Evolutionary conservation across 371 early-diverging fungal species (phyloP).

Genomic region (Syncephalastrum monosporum): DNA sequence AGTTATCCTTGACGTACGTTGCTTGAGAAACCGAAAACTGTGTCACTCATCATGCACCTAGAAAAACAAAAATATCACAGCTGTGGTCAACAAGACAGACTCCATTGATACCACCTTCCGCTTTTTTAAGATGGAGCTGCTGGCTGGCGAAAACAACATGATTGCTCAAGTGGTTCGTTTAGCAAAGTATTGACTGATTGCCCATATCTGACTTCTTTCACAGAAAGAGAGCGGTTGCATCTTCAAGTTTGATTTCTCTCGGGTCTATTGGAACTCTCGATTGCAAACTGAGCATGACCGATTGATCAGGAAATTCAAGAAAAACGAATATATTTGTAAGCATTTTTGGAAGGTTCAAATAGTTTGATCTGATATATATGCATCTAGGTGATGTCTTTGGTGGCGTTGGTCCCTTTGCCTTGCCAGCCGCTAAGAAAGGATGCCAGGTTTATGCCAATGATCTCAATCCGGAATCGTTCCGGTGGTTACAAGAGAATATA

Average conservation of each 20-base stretch:
- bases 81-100: slow-evolving; percentile 96
- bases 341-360: neutral
- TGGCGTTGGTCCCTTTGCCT: slow-evolving; percentile 98
- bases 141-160: slow-evolving; percentile 89
- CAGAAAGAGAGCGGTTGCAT: slow-evolving; percentile 90
- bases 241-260: slow-evolving; percentile 95
- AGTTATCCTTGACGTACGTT: slow-evolving; percentile 87
- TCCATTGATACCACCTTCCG: slow-evolving; percentile 95
- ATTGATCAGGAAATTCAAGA: slow-evolving; percentile 74
- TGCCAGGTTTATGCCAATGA: slow-evolving; percentile 96
- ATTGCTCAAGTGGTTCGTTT: slow-evolving; percentile 78
- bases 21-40: neutral
- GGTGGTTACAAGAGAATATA: slow-evolving; percentile 82
- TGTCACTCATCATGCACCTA: slow-evolving; percentile 20
- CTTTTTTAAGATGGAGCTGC: slow-evolving; percentile 95
- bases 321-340: slow-evolving; percentile 76
- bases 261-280: slow-evolving; percentile 99
- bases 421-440: slow-evolving; percentile 90
- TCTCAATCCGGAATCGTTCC: slow-evolving; percentile 90
- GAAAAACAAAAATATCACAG: slow-evolving; percentile 88
- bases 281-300: slow-evolving; percentile 95
- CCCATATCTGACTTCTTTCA: neutral
- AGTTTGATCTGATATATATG: slow-evolving; percentile 7
- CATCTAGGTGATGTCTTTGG: slow-evolving; percentile 91
- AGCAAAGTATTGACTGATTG: neutral